A percentile compares a stretch with the other conserved stretches of the same genome.
phyloP scores from a whole-genome alignment of 176 grass and related monocot species.

The Echinochloa phyllopogon region DNA sequence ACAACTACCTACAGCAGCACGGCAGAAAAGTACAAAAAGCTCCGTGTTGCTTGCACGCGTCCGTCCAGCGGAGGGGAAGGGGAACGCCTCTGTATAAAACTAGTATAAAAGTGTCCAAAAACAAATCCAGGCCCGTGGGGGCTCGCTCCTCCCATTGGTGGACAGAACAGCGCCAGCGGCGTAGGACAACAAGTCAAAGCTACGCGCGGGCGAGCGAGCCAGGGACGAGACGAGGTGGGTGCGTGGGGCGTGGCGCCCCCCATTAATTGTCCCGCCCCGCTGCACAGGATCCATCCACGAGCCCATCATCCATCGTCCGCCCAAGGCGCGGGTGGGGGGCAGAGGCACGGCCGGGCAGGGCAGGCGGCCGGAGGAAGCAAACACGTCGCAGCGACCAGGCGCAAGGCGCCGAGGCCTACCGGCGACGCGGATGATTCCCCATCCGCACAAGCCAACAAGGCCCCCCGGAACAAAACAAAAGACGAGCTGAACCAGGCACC shows the following conservation, averaged over 20 bases:
- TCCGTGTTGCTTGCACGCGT: background rate
- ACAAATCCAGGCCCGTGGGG: constrained; percentile 7
- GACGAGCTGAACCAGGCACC: background rate
- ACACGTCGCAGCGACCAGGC: constrained; percentile 50
- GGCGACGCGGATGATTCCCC: constrained; percentile 57
- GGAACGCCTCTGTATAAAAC: background rate
- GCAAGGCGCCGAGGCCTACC: constrained; percentile 39
- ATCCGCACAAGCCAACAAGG: constrained; percentile 53
- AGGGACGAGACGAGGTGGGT: constrained; percentile 1
- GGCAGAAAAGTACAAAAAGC: background rate
- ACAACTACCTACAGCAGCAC: background rate
- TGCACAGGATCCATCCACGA: no score
- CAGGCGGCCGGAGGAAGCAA: background rate
- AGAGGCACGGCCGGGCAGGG: no score
- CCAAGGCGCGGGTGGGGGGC: no score
- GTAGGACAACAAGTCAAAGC: constrained; percentile 39
- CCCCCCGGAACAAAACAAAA: constrained; percentile 20
- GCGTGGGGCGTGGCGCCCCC: constrained; percentile 32
- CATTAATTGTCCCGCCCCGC: background rate
- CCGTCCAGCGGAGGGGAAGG: background rate
- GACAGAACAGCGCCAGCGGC: constrained; percentile 26
- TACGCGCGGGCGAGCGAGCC: background rate
- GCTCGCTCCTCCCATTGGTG: constrained; percentile 33
- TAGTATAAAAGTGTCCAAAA: background rate
- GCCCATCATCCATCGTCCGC: no score